Base-by-base conservation (phyloP, 371 early-diverging fungal genomes). In the Rhizoclosmatium hyalinum region DNA sequence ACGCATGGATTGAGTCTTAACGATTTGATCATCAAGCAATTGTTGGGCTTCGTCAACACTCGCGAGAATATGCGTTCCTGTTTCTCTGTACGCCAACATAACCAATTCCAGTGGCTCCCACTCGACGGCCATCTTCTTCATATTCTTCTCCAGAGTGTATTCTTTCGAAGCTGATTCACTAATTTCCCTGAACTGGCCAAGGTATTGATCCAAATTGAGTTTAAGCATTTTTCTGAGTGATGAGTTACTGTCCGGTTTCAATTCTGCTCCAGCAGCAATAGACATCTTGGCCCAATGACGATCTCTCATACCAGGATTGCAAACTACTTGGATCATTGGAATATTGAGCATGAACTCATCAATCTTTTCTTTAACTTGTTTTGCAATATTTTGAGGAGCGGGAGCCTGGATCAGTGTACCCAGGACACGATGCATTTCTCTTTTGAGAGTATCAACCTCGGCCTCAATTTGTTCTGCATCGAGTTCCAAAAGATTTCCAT, bases 281-380 rank as follows among this genome's bases (percentile, higher is more conserved):
- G 80, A 79, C 83, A 88, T 81, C 68, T 77, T 72, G 17, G 70
- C 68, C 85, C 86, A 88, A 65, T 88, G 88, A n/a, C 88, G 74
- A 39, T 88, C 88, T 32, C 88, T 58, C 83, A 88, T 82, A 3
- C 88, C 88, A 10, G 85, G 88, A 70, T 88, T 88, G 76, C 89
- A 88, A 21, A 88, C 68, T 1, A 88, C 85, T 44, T 78, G 81
- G 55, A 88, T 85, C 55, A 87, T 66, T 3, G 89, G 89, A 44
- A 88, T 70, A 73, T 89, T 85, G 21, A 80, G 66, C 77, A 80
- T 83, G 69, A 89, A 89, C 76, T 85, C 85, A 44, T 89, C 89
- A 45, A 89, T 85, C 68, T 84, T 84, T 68, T 89, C 89, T 46
- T 85, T 85, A 41, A 84, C 84, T 75, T 81, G 80, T 63, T 82